Evolutionary conservation across 257 asterid genomes (phyloP), one percentile per base, ranked within the genome.

Genomic region (Solanum gandarillasii): DNA sequence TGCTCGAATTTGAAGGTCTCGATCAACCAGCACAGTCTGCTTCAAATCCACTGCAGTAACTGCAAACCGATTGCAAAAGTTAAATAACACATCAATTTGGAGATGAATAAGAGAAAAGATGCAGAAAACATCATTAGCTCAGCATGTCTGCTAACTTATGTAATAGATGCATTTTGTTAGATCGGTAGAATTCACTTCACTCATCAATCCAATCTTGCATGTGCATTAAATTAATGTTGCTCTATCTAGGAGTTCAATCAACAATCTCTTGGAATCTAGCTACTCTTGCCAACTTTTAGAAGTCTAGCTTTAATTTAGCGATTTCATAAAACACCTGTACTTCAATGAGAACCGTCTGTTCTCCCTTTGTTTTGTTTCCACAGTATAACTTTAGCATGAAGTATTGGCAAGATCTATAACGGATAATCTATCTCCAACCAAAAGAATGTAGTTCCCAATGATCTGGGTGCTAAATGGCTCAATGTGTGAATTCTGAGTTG

Each of bases 11-110:
- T 94, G 98, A 78, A 97, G 94, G 83, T 95, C 97, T 82, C 92
- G 87, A 87, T 95, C 98, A 83, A 96, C 98, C 89, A 93, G 95
- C 89, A 95, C 68, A 72, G 96, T 93, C 93, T 97, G 99, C 93
- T 95, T 97, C 91, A 97, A 88, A 90, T 97, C 98, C 90, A 97
- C 97, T 12, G 97, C 97, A 74, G 91, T 95, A 87, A 95, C 98
- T 95, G 92, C 89, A 91, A 65, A 46, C 27, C 83, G 85, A 85
- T 73, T 78, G 41, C 88, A 75, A 29, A 32, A 12, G 68, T 32
- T 70, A 38, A 27, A 62, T 43, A 79, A 62, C 82, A 39, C 23
- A 29, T 71, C 67, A 35, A 29, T 52, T 78, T 78, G 52, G 12
- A 14, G 12, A 68, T 29, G 35, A 87, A 87, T 25, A 46, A 14